Conservation (phyloP, 148 eudicot genomes). For the Camellia sinensis region DNA sequence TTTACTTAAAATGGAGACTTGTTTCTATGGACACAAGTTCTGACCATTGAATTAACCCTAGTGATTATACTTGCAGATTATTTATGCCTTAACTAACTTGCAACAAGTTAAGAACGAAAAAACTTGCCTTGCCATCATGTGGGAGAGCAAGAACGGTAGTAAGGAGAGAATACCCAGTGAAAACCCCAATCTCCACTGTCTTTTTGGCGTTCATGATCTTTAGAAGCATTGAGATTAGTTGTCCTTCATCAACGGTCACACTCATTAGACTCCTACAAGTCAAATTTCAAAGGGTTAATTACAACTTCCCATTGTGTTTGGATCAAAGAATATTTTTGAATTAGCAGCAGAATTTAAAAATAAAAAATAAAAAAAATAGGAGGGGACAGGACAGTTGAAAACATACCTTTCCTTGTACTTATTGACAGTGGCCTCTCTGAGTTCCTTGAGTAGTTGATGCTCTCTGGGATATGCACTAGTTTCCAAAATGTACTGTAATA, state of each 20-base stretch:
- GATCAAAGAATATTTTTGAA: too few species aligned
- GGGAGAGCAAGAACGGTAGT: conserved; percentile 70
- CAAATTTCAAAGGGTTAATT: too few species aligned
- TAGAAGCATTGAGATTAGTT: conserved; percentile 39
- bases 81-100: too few species aligned
- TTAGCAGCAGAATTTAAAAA: background rate
- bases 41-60: too few species aligned
- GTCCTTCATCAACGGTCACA: conserved; percentile 52
- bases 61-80: too few species aligned
- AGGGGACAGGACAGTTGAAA: background rate
- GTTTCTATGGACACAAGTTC: too few species aligned
- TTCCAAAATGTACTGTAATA: conserved; percentile 45
- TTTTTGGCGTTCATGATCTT: conserved; percentile 63
- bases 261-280: conserved; percentile 45
- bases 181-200: conserved; percentile 63
- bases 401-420: conserved; percentile 30
- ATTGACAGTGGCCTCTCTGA: conserved; percentile 33
- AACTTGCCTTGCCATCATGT: conserved; percentile 53
- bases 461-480: conserved; percentile 57
- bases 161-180: conserved; percentile 66
- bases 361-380: background rate
- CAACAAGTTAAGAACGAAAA: too few species aligned
- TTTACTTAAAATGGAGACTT: too few species aligned
- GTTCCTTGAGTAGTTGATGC: conserved; percentile 44
- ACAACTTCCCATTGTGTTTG: too few species aligned